phyloP scores from a whole-genome alignment of 2,329 filamentous ascomycete species.

The Aplosporella prunicola region DNA sequence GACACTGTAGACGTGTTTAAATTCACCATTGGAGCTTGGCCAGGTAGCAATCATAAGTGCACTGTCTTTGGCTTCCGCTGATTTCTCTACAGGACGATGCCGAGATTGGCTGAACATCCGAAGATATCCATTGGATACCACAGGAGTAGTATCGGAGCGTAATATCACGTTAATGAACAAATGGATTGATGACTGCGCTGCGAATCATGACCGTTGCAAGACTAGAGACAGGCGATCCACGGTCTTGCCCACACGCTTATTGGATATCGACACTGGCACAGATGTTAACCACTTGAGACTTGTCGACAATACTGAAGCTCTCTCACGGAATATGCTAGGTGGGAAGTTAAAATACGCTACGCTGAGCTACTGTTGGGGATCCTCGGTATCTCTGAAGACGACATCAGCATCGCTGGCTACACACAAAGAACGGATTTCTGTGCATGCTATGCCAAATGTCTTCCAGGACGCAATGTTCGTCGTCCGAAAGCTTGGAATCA shows the following conservation, averaged over 20 bases:
- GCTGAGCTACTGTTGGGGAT: constrained; percentile 2
- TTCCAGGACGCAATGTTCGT: constrained; percentile 6
- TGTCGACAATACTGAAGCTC: no score
- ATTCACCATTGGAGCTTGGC: neutral
- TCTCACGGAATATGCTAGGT: no score
- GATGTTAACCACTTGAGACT: no score
- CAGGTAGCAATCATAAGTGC: no score
- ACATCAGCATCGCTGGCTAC: neutral
- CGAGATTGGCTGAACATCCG: neutral
- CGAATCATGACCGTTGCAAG: neutral
- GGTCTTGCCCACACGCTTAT: neutral
- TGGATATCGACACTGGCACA: neutral
- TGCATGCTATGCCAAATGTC: neutral
- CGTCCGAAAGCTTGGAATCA: neutral
- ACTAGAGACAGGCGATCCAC: neutral
- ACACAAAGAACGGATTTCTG: neutral
- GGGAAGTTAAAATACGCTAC: neutral
- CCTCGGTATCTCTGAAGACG: neutral
- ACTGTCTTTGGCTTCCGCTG: neutral
- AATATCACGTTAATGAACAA: neutral
- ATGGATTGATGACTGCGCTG: neutral
- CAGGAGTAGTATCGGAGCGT: neutral
- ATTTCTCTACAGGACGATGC: neutral
- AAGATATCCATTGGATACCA: neutral
- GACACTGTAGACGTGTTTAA: neutral